These are phyloP conservation scores for Bisporella sp. DNA, from an alignment of 2,329 filamentous ascomycete species.

Conservation along the genomic window DNA sequence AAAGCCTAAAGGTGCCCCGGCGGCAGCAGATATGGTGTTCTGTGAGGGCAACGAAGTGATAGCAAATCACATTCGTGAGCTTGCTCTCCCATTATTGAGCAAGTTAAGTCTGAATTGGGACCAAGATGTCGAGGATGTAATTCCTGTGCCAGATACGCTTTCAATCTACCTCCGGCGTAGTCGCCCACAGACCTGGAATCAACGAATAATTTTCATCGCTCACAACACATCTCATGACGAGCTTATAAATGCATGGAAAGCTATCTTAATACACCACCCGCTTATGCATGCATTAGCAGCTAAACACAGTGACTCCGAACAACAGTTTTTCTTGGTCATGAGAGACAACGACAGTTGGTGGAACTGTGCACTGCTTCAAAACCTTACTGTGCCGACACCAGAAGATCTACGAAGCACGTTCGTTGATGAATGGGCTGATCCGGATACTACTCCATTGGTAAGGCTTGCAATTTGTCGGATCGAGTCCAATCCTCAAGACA, in stretches of 20 bases:
- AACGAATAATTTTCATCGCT: conserved; percentile 6
- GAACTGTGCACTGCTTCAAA: not conserved
- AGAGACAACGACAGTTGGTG: too few species aligned
- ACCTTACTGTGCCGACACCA: conserved; percentile 4
- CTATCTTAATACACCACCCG: conserved; percentile 4
- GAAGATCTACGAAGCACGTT: conserved; percentile 4
- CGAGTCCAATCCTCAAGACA: conserved; percentile 5
- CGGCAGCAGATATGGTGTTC: conserved; percentile 7
- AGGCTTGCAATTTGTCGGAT: conserved; percentile 5
- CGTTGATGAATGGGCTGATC: conserved; percentile 5
- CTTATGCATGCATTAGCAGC: conserved; percentile 10
- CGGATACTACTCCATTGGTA: conserved; percentile 5
- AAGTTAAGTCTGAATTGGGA: conserved; percentile 6
- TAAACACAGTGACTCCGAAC: not conserved
- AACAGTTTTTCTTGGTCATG: conserved; percentile 1
- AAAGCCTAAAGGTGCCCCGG: conserved; percentile 5
- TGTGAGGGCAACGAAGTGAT: not conserved
- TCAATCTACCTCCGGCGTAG: conserved; percentile 3
- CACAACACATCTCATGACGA: conserved; percentile 1
- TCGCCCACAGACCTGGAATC: conserved; percentile 7
- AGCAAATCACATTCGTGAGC: conserved; percentile 1
- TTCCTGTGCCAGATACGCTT: conserved; percentile 9
- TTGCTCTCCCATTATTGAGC: conserved; percentile 1
- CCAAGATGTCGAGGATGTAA: conserved; percentile 8
- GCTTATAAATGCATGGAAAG: conserved; percentile 3